Evolutionary conservation across 768 basidiomycete species (phyloP), one percentile per base, ranked within the genome.

Genomic region (Trametes cingulata): DNA sequence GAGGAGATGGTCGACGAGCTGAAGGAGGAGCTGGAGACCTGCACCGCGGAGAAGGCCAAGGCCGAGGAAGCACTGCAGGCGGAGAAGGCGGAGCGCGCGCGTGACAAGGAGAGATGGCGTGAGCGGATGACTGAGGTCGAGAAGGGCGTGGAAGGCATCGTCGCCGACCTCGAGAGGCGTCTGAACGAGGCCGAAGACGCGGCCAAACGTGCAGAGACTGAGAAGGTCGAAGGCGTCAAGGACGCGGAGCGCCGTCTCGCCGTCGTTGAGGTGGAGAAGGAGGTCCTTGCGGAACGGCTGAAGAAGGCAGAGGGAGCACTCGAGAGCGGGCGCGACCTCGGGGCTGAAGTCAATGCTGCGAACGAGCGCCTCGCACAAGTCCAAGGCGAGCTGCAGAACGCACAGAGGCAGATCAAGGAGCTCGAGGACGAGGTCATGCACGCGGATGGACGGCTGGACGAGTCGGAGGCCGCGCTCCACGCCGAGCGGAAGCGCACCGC

Each of bases 81-180:
- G 39, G 89, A 91, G 70, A 80, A 70, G 56, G 75, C 72, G 20
- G 87, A 82, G 48, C 78, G 90, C n/a, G 73, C 78, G 13, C 77
- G 78, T 51, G 89, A 91, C 68, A 88, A 86, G 61, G 84, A 85
- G 27, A 74, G 84, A 43, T 93, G 87, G 85, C 84, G 82, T 65
- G 83, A 82, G 51, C 79, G 87, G 45, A 89, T 92, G 84, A 66
- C 63, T 9, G 89, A 90, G 59, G 87, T 90, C 9, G 86, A 91
- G 71, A 76, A 75, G 50, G 88, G 87, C 4, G 90, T 90, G 25
- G 81, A 82, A 37, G 82, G 74, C 9, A 86, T 92, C 57, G 77
- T 93, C 19, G 73, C 74, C n/a, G 83, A 85, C 50, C 72, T 93
- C 58, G 88, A 91, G 73, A 65, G 66, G 61, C 85, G 82, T 63